A percentile compares a stretch with the other conserved stretches of the same genome.
phyloP scores from a whole-genome alignment of 352 stramenopile genomes.

The Phytophthora lateralis region DNA sequence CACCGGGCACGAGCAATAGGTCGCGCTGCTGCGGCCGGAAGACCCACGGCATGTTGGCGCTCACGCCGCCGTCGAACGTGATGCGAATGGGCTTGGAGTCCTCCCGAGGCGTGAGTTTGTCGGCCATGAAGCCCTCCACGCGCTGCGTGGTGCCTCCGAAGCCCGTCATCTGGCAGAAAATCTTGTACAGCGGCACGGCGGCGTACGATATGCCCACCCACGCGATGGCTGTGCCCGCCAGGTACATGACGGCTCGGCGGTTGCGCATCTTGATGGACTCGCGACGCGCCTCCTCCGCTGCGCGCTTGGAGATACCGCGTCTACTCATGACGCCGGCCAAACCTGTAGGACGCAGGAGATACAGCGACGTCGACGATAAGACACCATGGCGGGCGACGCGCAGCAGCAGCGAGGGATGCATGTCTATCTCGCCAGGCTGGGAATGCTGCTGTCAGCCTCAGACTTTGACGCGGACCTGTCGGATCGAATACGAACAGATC shows the following conservation, averaged over 20 bases:
- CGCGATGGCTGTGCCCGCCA: constrained; percentile 91
- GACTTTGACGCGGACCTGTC: constrained; percentile 10
- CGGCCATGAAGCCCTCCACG: constrained; percentile 70
- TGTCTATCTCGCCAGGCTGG: constrained; percentile 33
- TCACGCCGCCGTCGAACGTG: constrained; percentile 96
- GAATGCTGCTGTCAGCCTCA: constrained; percentile 29
- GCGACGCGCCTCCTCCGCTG: constrained; percentile 50
- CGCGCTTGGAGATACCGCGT: constrained; percentile 57
- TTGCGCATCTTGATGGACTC: constrained; percentile 88
- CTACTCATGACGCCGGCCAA: constrained; percentile 4
- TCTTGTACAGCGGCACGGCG: constrained; percentile 98
- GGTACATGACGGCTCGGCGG: constrained; percentile 92
- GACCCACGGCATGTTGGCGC: constrained; percentile 95
- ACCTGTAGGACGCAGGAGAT: constrained; percentile 13
- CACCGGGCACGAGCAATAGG: constrained; percentile 93
- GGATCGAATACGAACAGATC: constrained; percentile 1
- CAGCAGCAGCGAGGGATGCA: constrained; percentile 35
- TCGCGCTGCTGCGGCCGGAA: constrained; percentile 97
- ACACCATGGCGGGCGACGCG: constrained; percentile 25
- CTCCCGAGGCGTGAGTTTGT: constrained; percentile 91
- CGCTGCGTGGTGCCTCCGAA: constrained; percentile 95
- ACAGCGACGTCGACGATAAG: constrained; percentile 16
- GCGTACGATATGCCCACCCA: constrained; percentile 96
- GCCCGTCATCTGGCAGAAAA: constrained; percentile 98
- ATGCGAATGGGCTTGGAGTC: constrained; percentile 94